Base-by-base conservation (phyloP, 345 rosid genomes). In the Gossypium herbaceum region DNA sequence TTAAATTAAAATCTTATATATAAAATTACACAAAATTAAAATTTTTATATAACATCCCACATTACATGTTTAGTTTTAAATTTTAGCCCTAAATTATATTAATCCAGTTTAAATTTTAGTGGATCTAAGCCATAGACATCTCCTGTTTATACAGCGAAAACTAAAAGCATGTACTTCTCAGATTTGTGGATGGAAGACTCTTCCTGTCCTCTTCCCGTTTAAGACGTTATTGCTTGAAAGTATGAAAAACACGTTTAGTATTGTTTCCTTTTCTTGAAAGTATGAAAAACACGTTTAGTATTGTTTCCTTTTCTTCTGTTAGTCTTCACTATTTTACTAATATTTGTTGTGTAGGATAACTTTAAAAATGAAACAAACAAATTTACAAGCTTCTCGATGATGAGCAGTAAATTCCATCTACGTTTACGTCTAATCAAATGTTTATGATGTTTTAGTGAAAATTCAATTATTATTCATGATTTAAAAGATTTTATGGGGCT, bases 351-450 rank as follows among this genome's bases (percentile, higher is more conserved):
- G 11, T 54, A 61, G 48, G 73, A 73, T 16, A 41, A 11, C 29
- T 43, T 19, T 10, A 74, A 78, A 67, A 41, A 41, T 3, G 17
- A 12, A 59, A 70, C 10, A 12, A 66, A 70, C 66, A 72, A 66
- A 71, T 25, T 63, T 34, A 39, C 47, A 63, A 43, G 70, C 41
- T 59, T 19, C 73, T 29, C 61, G 13, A 50, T 11, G 7, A 77
- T 74, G 79, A 52, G 19, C 9, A 4, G 20, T 48, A 45, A 7
- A 48, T 43, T 68, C 74, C 56, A 55, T 2, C 57, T 66, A 70
- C 74, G 59, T 19, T 29, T 68, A 55, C 54, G 20, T 52, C 34
- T 3, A 20, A 16, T 19, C 60, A 56, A 55, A 55, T 55, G 59
- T n/a, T 55, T 55, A 9, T 7, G 41, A 34, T 34, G 41, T 34